Evolutionary conservation across 768 basidiomycete species (phyloP), one percentile per base, ranked within the genome.

Genomic region (Suillus weaverae): DNA sequence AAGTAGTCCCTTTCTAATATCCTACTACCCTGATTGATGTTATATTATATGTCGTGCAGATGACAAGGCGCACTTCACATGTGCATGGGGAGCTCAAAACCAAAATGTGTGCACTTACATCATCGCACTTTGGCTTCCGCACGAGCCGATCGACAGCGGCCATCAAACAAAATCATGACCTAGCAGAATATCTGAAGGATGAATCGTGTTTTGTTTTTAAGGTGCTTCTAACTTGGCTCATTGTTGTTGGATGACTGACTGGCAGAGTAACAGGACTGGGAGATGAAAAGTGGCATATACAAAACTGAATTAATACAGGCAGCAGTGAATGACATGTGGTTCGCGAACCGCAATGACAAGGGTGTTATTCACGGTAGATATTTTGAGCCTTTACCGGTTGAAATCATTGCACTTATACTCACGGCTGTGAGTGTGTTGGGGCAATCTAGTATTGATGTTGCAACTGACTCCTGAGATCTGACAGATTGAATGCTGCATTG

Each of bases 241-340:
- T n/a, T n/a, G 11, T 48, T 48, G 46, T 3, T 22, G 0, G 22
- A 16, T 55, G 50, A 43, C 33, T 56, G 11, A 56, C 39, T 61
- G 20, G 10, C n/a, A 18, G 55, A 33, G 30, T 53, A 16, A 59
- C 22, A 62, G 64, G 64, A 53, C 14, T 62, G 22, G 14, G 48
- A 62, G 35, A 62, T 11, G 22, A 44, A n/a, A 55, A 67, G 66
- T 35, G 74, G 74, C 7, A 51, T 76, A 1, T 77, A 73, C 63
- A 67, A 74, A 59, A 62, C 67, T 32, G 44, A 32, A 1, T 69
- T 75, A 18, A 65, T 76, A 18, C 75, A 77, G 53, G 66, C 68
- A 39, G 46, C 62, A 1, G 55, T 70, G 60, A 74, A 76, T 44
- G 26, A 43, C 10, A 67, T 73, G 57, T 76, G 71, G 71, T 76